phyloP scores from a whole-genome alignment of 495 filamentous ascomycete species.

The Tuber melanosporum region DNA sequence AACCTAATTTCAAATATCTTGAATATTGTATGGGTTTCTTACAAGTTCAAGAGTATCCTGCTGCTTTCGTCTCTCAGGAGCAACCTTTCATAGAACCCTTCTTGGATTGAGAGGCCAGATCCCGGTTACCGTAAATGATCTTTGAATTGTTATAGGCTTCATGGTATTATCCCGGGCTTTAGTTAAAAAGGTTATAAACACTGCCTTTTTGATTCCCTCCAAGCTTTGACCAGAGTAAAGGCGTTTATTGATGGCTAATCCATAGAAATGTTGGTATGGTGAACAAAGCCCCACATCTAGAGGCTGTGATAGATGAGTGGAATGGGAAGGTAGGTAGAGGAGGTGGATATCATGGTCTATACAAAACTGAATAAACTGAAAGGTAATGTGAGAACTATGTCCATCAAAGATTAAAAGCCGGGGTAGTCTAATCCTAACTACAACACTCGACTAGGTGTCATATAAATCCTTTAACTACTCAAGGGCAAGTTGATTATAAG shows the following conservation, averaged over 20 bases:
- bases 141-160: background rate
- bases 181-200: background rate
- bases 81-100: background rate
- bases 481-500: constrained; percentile 5
- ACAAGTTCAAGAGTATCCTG: background rate
- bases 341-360: background rate
- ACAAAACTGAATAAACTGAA: constrained; percentile 16
- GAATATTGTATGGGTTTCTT: background rate
- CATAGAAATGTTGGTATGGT: constrained; percentile 10
- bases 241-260: constrained; percentile 2
- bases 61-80: background rate
- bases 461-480: constrained; percentile 20
- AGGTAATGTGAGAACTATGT: constrained; percentile 11
- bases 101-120: background rate
- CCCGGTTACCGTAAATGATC: background rate
- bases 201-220: background rate
- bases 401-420: constrained; percentile 22
- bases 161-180: background rate
- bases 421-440: background rate
- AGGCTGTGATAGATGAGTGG: constrained; percentile 7
- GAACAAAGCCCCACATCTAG: constrained; percentile 6
- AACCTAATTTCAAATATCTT: background rate
- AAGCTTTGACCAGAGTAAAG: background rate
- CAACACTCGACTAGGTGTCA: background rate
- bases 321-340: background rate